Base-by-base conservation (phyloP, 371 early-diverging fungal species). In the Blakeslea trispora region DNA sequence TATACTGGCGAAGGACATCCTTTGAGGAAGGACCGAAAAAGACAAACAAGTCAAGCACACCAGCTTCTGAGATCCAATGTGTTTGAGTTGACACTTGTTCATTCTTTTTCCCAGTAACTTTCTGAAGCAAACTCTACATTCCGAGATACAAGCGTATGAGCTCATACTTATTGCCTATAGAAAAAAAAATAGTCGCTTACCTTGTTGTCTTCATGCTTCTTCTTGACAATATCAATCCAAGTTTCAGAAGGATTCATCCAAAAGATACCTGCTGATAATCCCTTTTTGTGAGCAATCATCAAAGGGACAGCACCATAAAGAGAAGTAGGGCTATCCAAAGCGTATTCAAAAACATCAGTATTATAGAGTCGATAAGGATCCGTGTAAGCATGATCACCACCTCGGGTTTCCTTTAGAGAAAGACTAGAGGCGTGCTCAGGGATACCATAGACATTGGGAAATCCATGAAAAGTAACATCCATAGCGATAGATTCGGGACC, bases 351-450 rank as follows among this genome's bases (percentile, higher is more conserved):
- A 15, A 98, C 98, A 66, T 99, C 99, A 44, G 97, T 81, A 68
- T 99, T 99, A 77, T 96, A 99, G 21, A 98, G 81, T n/a, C 99
- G 85, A 71, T 96, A 97, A 13, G 97, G 98, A 28, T 97, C 96
- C 6, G 72, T 72, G 69, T 97, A 96, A 1, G 83, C 79, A 21
- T 84, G 84, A 19, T 81, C 85, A 18, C 75, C 75, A 13, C 96
- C 96, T 22, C 84, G 79, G 6, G 97, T 97, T 18, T 90, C 78
- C 64, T 91, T 92, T 32, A 98, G 81, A 3, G 90, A 83, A 57
- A 93, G 83, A 24, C 84, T 75, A 19, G 94, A 68, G 2, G 97
- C 90, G 66, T 99, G 99, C 74, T 96, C 92, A 1, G 99, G 97
- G 57, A 99, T 87, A 43, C 99, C 99, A 68, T 97, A 99, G 9